Percentiles rank a stretch among this genome's conserved stretches.
phyloP scores from a whole-genome alignment of 768 basidiomycete species.

The Tylopilus subfusipes region DNA sequence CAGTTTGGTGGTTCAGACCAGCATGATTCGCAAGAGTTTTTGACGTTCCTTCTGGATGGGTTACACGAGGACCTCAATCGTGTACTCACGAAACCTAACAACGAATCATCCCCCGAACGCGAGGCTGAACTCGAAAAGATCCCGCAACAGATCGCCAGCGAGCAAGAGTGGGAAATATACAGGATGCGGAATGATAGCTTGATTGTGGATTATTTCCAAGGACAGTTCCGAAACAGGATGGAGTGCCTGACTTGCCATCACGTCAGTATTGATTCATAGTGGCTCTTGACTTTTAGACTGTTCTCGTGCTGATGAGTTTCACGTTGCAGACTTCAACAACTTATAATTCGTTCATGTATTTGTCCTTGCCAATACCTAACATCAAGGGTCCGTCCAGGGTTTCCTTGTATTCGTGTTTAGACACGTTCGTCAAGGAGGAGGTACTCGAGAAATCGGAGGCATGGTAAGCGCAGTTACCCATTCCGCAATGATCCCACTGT shows the following conservation, averaged over 20 bases:
- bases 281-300: background rate
- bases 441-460: slow-evolving; percentile 90
- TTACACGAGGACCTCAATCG: slow-evolving; percentile 88
- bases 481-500: background rate
- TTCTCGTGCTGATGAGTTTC: slow-evolving; percentile 9
- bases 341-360: slow-evolving; percentile 94
- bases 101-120: slow-evolving; percentile 66
- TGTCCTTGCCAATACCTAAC: slow-evolving; percentile 84
- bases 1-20: slow-evolving; percentile 87
- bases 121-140: slow-evolving; percentile 88
- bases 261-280: slow-evolving; percentile 41
- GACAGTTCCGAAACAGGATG: slow-evolving; percentile 88
- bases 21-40: slow-evolving; percentile 97
- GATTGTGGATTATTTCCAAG: slow-evolving; percentile 97
- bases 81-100: slow-evolving; percentile 65
- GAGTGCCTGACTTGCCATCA: slow-evolving; percentile 88
- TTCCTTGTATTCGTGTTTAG: slow-evolving; percentile 75
- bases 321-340: slow-evolving; percentile 84
- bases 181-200: slow-evolving; percentile 86
- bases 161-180: slow-evolving; percentile 92
- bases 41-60: slow-evolving; percentile 90
- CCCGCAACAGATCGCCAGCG: slow-evolving; percentile 83
- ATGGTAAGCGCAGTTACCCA: slow-evolving; percentile 54
- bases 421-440: slow-evolving; percentile 88
- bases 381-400: slow-evolving; percentile 55